Conservation (phyloP, 2,329 filamentous ascomycete species). For the Trichoderma afroharzianum region DNA sequence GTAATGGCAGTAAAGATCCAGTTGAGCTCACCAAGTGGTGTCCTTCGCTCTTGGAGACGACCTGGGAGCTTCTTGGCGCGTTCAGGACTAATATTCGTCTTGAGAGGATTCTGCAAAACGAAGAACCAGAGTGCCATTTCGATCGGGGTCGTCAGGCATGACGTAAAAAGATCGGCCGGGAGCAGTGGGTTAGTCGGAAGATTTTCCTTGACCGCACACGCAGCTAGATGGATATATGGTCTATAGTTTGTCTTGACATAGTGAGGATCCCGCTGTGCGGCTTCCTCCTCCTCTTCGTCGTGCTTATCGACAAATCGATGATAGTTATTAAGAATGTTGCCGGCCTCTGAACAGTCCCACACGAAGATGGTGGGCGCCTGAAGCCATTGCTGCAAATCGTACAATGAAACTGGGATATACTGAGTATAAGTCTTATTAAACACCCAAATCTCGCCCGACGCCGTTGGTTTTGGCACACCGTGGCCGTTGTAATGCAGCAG, state of each 20-base stretch:
- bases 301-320: constrained; percentile 94
- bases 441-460: constrained; percentile 97
- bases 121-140: constrained; percentile 97
- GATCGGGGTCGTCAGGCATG: constrained; percentile 92
- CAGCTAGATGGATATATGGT: constrained; percentile 82
- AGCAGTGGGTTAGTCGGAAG: constrained; percentile 91
- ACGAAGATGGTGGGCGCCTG: constrained; percentile 94
- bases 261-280: constrained; percentile 70
- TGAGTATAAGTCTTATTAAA: constrained; percentile 99
- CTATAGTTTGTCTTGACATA: constrained; percentile 72
- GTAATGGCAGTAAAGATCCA: constrained; percentile 99
- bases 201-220: constrained; percentile 85
- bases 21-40: constrained; percentile 91
- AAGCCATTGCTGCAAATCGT: constrained; percentile 93
- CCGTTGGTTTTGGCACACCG: constrained; percentile 91
- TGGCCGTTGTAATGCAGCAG: constrained; percentile 99
- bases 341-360: constrained; percentile 95
- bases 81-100: constrained; percentile 67
- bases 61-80: constrained; percentile 87
- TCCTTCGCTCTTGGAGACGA: constrained; percentile 85
- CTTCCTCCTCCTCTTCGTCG: constrained; percentile 79
- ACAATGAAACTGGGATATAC: constrained; percentile 94
- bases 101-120: constrained; percentile 81
- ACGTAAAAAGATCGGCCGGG: constrained; percentile 92
- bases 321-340: constrained; percentile 93